Evolutionary conservation across 2,329 filamentous ascomycete species (phyloP), one percentile per base, ranked within the genome.

Genomic region (Aspergillus fumigatiaffinis): DNA sequence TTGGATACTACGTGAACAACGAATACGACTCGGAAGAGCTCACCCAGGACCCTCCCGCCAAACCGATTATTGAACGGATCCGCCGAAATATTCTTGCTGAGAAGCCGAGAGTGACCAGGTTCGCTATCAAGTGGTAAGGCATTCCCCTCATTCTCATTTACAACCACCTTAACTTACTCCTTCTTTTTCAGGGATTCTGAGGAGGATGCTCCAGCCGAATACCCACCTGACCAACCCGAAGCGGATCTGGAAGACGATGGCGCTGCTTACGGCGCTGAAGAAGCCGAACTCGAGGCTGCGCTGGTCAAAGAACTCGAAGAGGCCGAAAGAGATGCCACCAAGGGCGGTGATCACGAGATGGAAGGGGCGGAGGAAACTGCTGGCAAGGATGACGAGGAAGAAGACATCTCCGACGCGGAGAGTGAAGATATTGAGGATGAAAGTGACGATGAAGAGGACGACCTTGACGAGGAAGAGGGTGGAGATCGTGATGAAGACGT

Each of bases 1-100:
- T 99, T 46, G 94, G 94, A 61, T 99, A 99, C 84, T 99, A 99
- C 68, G 94, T 99, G 70, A 99, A 97, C 83, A 99, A 99, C 70
- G 95, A 99, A 76, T 99, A 99, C 76, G 91, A 96, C 67, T 89
- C 90, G 26, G 91, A 95, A 69, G 91, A 96, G 74, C 84, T 99
- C 62, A 89, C 86, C 67, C 87, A 88, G 50, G 92, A 97, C 68
- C 94, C 94, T 9, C 94, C 94, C 6, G 83, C 91, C 57, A 96
- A 96, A 81, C 92, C 92, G 42, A 83, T 95, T 66, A 88, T 97
- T 63, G 95, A 99, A 73, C 91, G 92, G 70, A 91, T 99, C 62
- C 86, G 86, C 65, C 88, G 95, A 67, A 97, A 95, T 71, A 90
- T 99, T 52, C 84, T 99, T 41, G 92, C 92, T 3, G 93, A 97